Percentiles rank a stretch among this genome's conserved stretches.
These are phyloP conservation scores for Hemerocallis citrina DNA, from an alignment of 106 monocot species.

Conservation along the genomic window DNA sequence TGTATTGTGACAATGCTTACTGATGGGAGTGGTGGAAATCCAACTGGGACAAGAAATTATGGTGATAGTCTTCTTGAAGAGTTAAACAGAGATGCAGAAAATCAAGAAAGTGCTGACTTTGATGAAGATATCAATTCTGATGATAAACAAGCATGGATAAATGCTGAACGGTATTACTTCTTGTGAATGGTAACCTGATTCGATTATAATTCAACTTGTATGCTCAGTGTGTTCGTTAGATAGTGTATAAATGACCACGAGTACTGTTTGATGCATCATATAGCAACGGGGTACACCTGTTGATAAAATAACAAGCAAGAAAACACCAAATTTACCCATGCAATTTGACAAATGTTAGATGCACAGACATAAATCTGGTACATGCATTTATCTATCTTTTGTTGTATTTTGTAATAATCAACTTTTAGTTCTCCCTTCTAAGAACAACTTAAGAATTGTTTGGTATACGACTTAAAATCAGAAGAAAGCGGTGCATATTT, in stretches of 20 bases:
- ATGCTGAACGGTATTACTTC: conserved; percentile 66
- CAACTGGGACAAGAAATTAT: conserved; percentile 48
- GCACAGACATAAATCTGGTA: not conserved
- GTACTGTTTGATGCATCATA: no score
- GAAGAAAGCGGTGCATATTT: not conserved
- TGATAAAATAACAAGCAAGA: no score
- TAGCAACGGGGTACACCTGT: no score
- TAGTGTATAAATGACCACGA: no score
- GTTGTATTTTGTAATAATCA: not conserved
- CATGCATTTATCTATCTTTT: not conserved
- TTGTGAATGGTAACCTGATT: no score
- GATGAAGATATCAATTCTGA: conserved; percentile 67
- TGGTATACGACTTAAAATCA: not conserved
- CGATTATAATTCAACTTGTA: no score
- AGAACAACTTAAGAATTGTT: not conserved
- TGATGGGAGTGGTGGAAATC: conserved; percentile 72
- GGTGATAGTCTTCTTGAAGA: conserved; percentile 92
- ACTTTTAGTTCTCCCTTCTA: not conserved
- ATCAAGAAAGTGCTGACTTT: conserved; percentile 51
- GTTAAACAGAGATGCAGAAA: conserved; percentile 87
- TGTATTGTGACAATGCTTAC: conserved; percentile 99
- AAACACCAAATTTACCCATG: no score
- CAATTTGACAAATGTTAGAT: no score
- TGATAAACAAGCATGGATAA: conserved; percentile 90
- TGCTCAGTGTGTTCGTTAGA: no score